Evolutionary conservation across 192 early-diverging fungal genomes (phyloP).

Genomic region (Mortierella antarctica): DNA sequence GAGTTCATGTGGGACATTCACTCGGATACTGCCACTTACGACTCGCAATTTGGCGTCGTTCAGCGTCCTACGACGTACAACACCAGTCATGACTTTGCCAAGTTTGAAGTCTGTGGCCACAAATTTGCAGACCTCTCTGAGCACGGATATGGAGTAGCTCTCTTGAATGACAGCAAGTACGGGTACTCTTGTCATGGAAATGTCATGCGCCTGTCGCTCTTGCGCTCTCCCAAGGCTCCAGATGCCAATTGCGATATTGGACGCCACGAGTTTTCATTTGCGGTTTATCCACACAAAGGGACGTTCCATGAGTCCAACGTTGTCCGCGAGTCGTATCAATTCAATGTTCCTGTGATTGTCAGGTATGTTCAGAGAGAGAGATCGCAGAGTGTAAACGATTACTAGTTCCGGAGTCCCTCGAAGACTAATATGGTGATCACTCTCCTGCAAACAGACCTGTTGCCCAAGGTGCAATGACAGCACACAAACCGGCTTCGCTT

Average conservation of each 20-base stretch:
- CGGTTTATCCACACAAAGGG: constrained; percentile 89
- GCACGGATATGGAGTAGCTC: constrained; percentile 92
- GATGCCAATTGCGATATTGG: constrained; percentile 78
- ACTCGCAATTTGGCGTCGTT: constrained; percentile 93
- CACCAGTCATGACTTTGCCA: constrained; percentile 90
- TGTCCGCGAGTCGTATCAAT: constrained; percentile 88
- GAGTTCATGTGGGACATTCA: constrained; percentile 90
- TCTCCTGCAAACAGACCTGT: constrained; percentile 9
- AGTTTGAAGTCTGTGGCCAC: constrained; percentile 98
- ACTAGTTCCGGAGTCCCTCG: too few species aligned
- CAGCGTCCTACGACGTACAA: constrained; percentile 97
- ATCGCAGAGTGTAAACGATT: too few species aligned
- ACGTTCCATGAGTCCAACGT: constrained; percentile 86
- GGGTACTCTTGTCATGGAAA: constrained; percentile 89
- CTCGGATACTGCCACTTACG: constrained; percentile 88
- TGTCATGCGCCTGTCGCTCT: constrained; percentile 83
- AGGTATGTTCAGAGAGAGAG: constrained; percentile 35
- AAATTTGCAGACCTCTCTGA: constrained; percentile 98
- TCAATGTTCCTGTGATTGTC: constrained; percentile 83
- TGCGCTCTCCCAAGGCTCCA: constrained; percentile 90
- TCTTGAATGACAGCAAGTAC: constrained; percentile 98
- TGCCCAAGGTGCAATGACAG: constrained; percentile 6
- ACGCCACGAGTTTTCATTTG: constrained; percentile 87
- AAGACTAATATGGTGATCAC: too few species aligned
- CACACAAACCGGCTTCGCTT: constrained; percentile 19